Conservation (phyloP, 208 protist genomes). For the Trypanosomatidae sp. region DNA sequence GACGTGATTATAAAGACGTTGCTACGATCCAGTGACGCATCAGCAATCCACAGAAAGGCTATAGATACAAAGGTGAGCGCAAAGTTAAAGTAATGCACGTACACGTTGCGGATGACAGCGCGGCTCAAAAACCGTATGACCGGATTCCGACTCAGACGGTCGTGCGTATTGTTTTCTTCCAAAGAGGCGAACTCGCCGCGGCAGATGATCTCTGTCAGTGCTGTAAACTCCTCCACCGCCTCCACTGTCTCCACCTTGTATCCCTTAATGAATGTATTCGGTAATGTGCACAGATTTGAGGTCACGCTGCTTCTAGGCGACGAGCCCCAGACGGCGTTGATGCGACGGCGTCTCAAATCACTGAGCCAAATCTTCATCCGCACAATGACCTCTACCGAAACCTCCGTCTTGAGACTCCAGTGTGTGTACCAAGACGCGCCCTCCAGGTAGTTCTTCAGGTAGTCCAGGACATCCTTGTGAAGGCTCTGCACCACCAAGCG, state of each 20-base stretch:
- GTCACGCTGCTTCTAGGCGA: slow-evolving; percentile 5
- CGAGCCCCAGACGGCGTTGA: slow-evolving; percentile 14
- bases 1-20: slow-evolving; percentile 28
- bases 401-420: slow-evolving; percentile 42
- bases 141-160: slow-evolving; percentile 19
- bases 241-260: slow-evolving; percentile 1
- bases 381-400: slow-evolving; percentile 44
- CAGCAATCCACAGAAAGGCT: slow-evolving; percentile 64
- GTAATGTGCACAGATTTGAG: slow-evolving; percentile 28
- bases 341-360: slow-evolving; percentile 29
- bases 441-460: slow-evolving; percentile 76
- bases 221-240: slow-evolving; percentile 9
- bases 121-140: slow-evolving; percentile 1
- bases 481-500: slow-evolving; percentile 70
- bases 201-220: slow-evolving; percentile 58
- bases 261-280: slow-evolving; percentile 31
- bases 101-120: slow-evolving; percentile 19
- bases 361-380: slow-evolving; percentile 53
- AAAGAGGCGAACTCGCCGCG: slow-evolving; percentile 60
- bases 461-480: slow-evolving; percentile 71
- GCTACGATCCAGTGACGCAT: slow-evolving; percentile 26
- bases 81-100: slow-evolving; percentile 46
- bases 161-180: slow-evolving; percentile 43
- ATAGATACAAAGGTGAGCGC: slow-evolving; percentile 50
- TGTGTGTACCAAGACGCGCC: slow-evolving; percentile 62